These are phyloP conservation scores for Paramecium caudatum DNA, from an alignment of 73 alveolate species.

Conservation along the genomic window DNA sequence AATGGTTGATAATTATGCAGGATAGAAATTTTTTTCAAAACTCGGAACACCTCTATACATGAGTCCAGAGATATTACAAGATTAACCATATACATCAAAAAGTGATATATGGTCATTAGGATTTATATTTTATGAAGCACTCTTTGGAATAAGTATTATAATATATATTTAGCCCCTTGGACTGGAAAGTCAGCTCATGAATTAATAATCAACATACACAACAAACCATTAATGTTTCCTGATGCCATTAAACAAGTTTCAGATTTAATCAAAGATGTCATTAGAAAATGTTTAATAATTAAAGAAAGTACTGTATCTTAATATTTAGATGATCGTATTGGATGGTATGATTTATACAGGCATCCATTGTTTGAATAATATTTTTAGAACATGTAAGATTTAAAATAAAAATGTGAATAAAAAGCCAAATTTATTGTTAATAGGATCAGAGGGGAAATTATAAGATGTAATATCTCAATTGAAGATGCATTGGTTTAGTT, in stretches of 20 bases:
- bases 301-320: constrained; percentile 63
- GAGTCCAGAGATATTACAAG: constrained; percentile 93
- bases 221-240: constrained; percentile 53
- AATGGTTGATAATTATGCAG: constrained; percentile 72
- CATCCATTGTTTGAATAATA: constrained; percentile 51
- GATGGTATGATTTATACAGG: constrained; percentile 64
- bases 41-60: constrained; percentile 86
- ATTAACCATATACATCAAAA: constrained; percentile 88
- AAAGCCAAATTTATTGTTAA: not conserved
- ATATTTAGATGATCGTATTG: constrained; percentile 51
- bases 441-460: not conserved
- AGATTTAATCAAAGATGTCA: constrained; percentile 57
- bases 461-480: not conserved
- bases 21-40: constrained; percentile 62
- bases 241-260: not conserved
- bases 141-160: constrained; percentile 44
- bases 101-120: constrained; percentile 98
- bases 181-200: constrained; percentile 54
- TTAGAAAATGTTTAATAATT: constrained; percentile 62
- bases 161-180: constrained; percentile 49
- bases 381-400: not conserved
- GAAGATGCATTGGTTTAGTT: not conserved
- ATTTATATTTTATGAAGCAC: constrained; percentile 90
- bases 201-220: constrained; percentile 22
- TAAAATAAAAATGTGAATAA: not conserved